Conservation (phyloP, 2,329 filamentous ascomycete species). For the Fusarium austroafricanum region DNA sequence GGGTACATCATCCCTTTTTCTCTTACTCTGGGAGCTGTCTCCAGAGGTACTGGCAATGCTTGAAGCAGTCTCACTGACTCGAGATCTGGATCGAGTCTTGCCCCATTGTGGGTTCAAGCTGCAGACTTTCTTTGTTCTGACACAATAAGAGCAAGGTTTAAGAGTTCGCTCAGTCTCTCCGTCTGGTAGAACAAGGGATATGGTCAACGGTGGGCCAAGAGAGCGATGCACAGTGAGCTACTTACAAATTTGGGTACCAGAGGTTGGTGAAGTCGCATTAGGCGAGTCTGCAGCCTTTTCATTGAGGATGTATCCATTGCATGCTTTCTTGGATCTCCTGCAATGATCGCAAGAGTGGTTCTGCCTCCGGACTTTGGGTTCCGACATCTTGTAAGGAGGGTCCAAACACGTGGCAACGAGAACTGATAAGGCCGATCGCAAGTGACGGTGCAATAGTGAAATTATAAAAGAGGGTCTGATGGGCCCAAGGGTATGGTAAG, state of each 20-base stretch:
- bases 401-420: not conserved
- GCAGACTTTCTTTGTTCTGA: not conserved
- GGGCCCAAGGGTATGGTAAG: not conserved
- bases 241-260: not conserved
- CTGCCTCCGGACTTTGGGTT: not conserved
- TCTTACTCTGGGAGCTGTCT: not conserved
- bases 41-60: not conserved
- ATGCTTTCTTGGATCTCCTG: not conserved
- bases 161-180: not conserved
- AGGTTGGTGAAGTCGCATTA: not conserved
- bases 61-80: not conserved
- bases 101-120: conserved; percentile 1
- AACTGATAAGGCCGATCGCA: not conserved
- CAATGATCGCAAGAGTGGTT: not conserved
- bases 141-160: not conserved
- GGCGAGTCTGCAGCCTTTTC: not conserved
- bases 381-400: not conserved
- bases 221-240: no score
- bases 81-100: not conserved
- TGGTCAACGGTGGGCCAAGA: accelerated
- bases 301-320: conserved; percentile 1
- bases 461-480: not conserved
- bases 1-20: not conserved
- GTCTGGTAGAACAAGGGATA: not conserved
- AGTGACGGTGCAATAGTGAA: not conserved